phyloP scores from a whole-genome alignment of 805 yeast species.

The Myxozyma mucilagina region DNA sequence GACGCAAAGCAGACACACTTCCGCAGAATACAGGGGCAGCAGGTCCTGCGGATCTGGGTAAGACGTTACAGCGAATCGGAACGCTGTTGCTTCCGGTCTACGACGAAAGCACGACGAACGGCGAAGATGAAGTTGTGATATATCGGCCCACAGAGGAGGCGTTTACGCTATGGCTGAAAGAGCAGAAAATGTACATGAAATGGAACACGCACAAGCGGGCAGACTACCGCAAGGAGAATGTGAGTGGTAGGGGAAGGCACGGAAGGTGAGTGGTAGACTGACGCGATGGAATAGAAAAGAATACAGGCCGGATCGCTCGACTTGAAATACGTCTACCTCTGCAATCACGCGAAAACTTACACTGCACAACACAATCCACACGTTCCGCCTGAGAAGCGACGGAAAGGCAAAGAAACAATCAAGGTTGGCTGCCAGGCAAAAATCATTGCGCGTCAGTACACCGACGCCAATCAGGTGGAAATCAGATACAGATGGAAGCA shows the following conservation, averaged over 20 bases:
- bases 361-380: slow-evolving; percentile 25
- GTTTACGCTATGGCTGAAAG: slow-evolving; percentile 21
- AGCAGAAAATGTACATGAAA: slow-evolving; percentile 24
- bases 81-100: slow-evolving; percentile 21
- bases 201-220: slow-evolving; percentile 27
- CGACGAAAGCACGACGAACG: slow-evolving; percentile 21
- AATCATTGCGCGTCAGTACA: slow-evolving; percentile 27
- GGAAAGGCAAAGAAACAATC: slow-evolving; percentile 27
- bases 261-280: background rate
- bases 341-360: slow-evolving; percentile 26
- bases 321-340: slow-evolving; percentile 25
- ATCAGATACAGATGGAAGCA: slow-evolving; percentile 26
- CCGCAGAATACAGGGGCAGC: too few species aligned
- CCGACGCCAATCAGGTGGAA: slow-evolving; percentile 27
- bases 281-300: slow-evolving; percentile 11
- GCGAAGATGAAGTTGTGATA: slow-evolving; percentile 21
- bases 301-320: slow-evolving; percentile 26
- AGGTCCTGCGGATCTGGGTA: slow-evolving; percentile 6
- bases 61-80: slow-evolving; percentile 16
- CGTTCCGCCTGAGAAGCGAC: slow-evolving; percentile 23
- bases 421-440: slow-evolving; percentile 29
- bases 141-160: slow-evolving; percentile 17
- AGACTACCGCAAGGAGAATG: slow-evolving; percentile 24
- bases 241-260: background rate
- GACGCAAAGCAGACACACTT: too few species aligned